Base-by-base conservation (phyloP, 306 rosid genomes). In the Canavalia gladiata region DNA sequence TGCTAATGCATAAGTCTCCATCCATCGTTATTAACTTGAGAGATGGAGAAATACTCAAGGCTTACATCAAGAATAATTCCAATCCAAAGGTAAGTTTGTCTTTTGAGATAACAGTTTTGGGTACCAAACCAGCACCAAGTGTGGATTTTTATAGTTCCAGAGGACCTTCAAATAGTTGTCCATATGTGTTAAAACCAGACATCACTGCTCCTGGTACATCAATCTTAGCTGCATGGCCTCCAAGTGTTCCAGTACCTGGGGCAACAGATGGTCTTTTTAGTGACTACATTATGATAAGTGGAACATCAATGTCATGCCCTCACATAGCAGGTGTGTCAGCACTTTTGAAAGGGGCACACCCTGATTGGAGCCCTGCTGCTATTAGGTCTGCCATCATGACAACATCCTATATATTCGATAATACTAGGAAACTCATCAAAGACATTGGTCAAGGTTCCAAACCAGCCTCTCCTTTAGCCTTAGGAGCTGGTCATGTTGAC, bases 281-380 rank as follows among this genome's bases (percentile, higher is more conserved):
- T 47, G 49, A 84, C 1, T 94, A 84, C 80, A 86, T 83, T 74
- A 29, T 92, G 8, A 0, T 88, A 57, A 72, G 87, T 0, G 96
- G 98, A 0, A 92, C 98, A 72, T 94, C 96, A 11, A 94, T 94
- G 98, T 3, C 98, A 0, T 92, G 96, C 80, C 96, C 96, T 0
- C 97, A 91, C 7, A 84, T 89, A 30, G 79, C 96, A 0, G 97
- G 97, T 0, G 79, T 90, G 2, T 95, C 87, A 0, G 96, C 93
- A 0, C 92, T 94, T 49, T 1, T 94, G 1, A 89, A 76, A 79
- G 89, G 68, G 0, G 87, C 86, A 5, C 83, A 86, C 45, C 85
- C 84, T 10, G 67, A 85, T 18, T 94, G 98, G 98, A 89, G 95
- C 68, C 94, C 94, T 0, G 92, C 97, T 1, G 90, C 92, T 42